These are phyloP conservation scores for Penicillium vulpinum DNA, from an alignment of 2,329 filamentous ascomycete genomes.

Conservation along the genomic window DNA sequence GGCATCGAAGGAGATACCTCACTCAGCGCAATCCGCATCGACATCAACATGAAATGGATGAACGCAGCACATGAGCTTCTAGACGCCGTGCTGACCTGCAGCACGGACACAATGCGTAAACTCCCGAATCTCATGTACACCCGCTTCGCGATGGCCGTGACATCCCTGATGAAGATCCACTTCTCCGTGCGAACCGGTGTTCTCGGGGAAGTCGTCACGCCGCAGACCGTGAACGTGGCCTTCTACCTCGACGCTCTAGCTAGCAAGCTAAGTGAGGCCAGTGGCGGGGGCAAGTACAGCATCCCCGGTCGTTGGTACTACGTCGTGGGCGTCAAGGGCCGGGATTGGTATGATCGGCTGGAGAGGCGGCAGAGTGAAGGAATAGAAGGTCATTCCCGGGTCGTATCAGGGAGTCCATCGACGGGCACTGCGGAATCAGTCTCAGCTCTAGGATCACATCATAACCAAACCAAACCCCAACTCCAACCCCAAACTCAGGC, in stretches of 20 bases:
- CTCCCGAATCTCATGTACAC: conserved; percentile 38
- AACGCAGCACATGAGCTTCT: conserved; percentile 37
- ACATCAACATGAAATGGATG: conserved; percentile 42
- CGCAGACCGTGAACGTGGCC: conserved; percentile 32
- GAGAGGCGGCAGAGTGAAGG: conserved; percentile 24
- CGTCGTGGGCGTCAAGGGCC: conserved; percentile 33
- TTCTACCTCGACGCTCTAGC: conserved; percentile 35
- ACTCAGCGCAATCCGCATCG: conserved; percentile 37
- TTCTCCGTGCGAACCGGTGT: conserved; percentile 33
- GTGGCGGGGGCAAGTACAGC: conserved; percentile 33
- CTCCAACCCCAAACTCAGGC: background rate
- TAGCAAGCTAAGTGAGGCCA: conserved; percentile 34
- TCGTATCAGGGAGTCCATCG: conserved; percentile 16
- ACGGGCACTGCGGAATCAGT: conserved; percentile 13
- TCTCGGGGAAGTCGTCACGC: conserved; percentile 33
- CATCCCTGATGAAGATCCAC: conserved; percentile 38
- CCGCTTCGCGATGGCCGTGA: conserved; percentile 33
- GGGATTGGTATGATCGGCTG: conserved; percentile 36
- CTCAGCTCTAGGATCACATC: background rate
- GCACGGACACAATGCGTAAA: conserved; percentile 35
- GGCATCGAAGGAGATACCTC: conserved; percentile 17
- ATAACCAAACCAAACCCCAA: background rate
- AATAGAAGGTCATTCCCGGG: conserved; percentile 1
- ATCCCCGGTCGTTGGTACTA: conserved; percentile 37
- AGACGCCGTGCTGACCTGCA: conserved; percentile 34